phyloP scores from a whole-genome alignment of 495 filamentous ascomycete species.

The Immersiella caudata region DNA sequence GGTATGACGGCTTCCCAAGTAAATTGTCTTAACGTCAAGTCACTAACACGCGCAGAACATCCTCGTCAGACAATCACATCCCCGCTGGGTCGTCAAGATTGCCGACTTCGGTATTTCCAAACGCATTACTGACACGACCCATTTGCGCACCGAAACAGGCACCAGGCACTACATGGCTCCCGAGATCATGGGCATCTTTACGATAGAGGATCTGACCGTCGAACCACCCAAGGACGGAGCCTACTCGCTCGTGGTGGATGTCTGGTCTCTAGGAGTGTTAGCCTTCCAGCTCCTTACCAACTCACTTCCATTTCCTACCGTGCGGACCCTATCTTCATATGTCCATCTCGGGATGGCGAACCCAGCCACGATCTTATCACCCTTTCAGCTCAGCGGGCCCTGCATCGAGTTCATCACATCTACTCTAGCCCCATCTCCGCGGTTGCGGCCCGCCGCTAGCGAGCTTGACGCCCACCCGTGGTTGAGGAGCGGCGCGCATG shows the following conservation, averaged over 20 bases:
- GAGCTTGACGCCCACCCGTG: too few relatives aligned
- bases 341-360: too few relatives aligned
- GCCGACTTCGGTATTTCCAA: conserved; percentile 55
- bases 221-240: too few relatives aligned
- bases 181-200: conserved; percentile 14
- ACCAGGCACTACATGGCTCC: conserved; percentile 27
- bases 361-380: too few relatives aligned
- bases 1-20: conserved; percentile 21
- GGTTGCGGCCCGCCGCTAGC: too few relatives aligned
- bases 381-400: too few relatives aligned
- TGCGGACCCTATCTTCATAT: too few relatives aligned
- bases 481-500: too few relatives aligned
- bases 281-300: conserved; percentile 21
- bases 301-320: conserved; percentile 12
- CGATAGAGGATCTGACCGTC: background rate
- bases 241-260: conserved; percentile 22
- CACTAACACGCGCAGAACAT: conserved; percentile 27
- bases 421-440: too few relatives aligned
- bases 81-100: conserved; percentile 52
- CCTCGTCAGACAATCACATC: conserved; percentile 21
- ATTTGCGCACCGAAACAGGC: conserved; percentile 20
- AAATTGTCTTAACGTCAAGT: too few relatives aligned
- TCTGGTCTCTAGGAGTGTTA: conserved; percentile 30
- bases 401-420: too few relatives aligned
- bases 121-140: conserved; percentile 16